Conservation (phyloP, 352 stramenopile species). For the Ochromonadaceae sp. region DNA sequence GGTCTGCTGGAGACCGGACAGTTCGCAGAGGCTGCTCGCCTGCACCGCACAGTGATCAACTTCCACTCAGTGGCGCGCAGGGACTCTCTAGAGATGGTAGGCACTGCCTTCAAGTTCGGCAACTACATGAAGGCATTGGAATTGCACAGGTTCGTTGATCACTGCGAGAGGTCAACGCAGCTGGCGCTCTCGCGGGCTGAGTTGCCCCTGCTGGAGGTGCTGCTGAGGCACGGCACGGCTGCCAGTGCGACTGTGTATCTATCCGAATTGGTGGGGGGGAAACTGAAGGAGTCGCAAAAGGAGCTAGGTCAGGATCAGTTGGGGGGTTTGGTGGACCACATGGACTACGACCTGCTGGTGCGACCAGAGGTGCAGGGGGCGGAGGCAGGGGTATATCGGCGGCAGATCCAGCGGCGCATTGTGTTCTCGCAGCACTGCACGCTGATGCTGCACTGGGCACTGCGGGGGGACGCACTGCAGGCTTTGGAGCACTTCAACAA, state of each 20-base stretch:
- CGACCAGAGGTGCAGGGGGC: background rate
- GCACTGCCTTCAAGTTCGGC: background rate
- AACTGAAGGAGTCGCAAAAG: background rate
- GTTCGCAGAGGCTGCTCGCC: background rate
- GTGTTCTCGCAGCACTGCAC: no score
- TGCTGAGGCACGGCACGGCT: background rate
- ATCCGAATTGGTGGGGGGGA: background rate
- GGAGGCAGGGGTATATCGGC: no score
- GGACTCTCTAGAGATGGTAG: background rate
- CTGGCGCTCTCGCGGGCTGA: background rate
- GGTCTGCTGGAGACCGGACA: background rate
- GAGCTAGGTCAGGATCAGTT: background rate
- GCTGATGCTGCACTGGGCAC: no score
- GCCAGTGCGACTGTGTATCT: background rate
- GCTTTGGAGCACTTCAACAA: no score
- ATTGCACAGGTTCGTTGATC: background rate
- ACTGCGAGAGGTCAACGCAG: background rate
- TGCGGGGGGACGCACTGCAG: no score
- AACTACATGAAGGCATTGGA: conserved; percentile 9
- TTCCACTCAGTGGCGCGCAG: background rate
- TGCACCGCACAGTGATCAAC: background rate
- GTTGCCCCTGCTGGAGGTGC: background rate
- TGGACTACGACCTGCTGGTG: background rate
- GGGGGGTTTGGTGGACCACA: background rate
- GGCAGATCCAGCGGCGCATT: no score